Evolutionary conservation across 495 filamentous ascomycete genomes (phyloP).

Genomic region (Talaromyces borbonicus): DNA sequence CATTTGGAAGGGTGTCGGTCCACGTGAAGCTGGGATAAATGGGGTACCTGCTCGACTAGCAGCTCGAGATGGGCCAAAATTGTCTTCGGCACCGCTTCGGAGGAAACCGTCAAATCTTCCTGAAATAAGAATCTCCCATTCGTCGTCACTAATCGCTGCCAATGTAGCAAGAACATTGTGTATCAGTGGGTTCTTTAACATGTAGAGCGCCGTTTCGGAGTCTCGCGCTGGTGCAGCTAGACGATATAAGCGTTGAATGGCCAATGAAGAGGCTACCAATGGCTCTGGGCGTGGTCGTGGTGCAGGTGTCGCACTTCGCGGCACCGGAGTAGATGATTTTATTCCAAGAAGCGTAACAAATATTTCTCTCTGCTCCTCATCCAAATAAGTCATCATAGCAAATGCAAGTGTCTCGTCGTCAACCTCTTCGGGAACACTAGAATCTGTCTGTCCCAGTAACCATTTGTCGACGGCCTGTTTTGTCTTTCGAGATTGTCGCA

Average conservation of each 20-base stretch:
- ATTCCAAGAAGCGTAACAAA: constrained; percentile 74
- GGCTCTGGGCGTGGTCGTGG: constrained; percentile 55
- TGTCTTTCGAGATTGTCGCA: constrained; percentile 79
- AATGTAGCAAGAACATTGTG: constrained; percentile 85
- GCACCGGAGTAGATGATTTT: constrained; percentile 38
- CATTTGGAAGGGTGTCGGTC: constrained; percentile 29
- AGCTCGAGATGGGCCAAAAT: constrained; percentile 17
- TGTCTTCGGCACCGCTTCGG: constrained; percentile 78
- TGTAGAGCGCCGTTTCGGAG: constrained; percentile 76
- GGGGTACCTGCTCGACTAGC: constrained; percentile 36
- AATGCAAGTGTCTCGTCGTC: constrained; percentile 90
- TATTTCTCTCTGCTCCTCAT: constrained; percentile 58
- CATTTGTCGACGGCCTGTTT: constrained; percentile 75
- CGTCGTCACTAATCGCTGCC: constrained; percentile 70
- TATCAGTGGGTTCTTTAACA: constrained; percentile 70
- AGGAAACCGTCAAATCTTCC: constrained; percentile 97
- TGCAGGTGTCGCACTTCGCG: constrained; percentile 26
- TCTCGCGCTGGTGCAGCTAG: constrained; percentile 62
- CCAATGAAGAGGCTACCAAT: constrained; percentile 58
- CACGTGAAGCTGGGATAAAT: constrained; percentile 31
- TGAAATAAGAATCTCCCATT: constrained; percentile 95
- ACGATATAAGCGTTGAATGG: constrained; percentile 79
- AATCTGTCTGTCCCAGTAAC: constrained; percentile 67
- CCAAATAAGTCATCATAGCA: constrained; percentile 81
- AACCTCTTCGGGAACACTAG: constrained; percentile 68